Conservation (phyloP, 257 asterid genomes). For the Penstemon newberryi region DNA sequence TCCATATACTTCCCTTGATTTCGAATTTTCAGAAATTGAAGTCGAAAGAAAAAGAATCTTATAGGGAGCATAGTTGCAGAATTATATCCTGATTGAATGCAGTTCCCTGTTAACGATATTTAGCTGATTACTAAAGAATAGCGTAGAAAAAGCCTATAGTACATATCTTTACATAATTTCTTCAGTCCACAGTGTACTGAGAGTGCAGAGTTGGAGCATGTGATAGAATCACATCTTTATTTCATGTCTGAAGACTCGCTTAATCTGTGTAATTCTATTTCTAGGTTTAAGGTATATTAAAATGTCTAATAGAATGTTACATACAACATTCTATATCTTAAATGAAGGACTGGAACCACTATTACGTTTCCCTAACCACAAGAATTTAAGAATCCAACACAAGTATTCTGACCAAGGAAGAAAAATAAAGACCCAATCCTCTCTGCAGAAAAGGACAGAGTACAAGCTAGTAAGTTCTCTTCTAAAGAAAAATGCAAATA, state of each 20-base stretch:
- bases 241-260: not conserved
- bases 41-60: not conserved
- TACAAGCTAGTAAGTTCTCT: not conserved
- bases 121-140: not conserved
- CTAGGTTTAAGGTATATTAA: not conserved
- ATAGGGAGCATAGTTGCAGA: not conserved
- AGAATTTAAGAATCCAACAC: slow-evolving; percentile 9
- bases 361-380: slow-evolving; percentile 13
- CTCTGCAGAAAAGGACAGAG: not conserved
- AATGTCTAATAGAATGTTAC: not conserved
- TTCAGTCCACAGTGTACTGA: not conserved
- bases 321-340: not conserved
- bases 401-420: not conserved
- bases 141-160: not conserved
- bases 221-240: not conserved
- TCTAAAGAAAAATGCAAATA: slow-evolving; percentile 2
- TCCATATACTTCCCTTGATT: not conserved
- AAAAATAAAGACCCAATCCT: not conserved
- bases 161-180: not conserved
- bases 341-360: not conserved
- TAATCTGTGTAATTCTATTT: not conserved
- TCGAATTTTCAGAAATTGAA: not conserved
- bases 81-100: not conserved
- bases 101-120: not conserved
- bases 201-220: not conserved